Percentiles rank a stretch among this genome's conserved stretches.
Conservation (phyloP, 371 early-diverging fungal genomes). For the Mortierella sp. region DNA sequence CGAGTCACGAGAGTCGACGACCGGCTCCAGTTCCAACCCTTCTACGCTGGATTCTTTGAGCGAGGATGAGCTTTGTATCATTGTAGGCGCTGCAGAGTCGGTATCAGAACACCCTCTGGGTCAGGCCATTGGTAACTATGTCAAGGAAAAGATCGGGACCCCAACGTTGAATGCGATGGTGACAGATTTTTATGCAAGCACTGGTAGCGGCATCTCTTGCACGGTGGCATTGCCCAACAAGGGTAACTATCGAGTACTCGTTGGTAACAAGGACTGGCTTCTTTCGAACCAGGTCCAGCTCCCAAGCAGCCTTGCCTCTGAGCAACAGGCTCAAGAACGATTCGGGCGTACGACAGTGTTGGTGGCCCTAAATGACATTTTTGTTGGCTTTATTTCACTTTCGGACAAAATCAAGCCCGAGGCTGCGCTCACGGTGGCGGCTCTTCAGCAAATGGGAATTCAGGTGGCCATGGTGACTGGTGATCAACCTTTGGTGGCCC, state of each 20-base stretch:
- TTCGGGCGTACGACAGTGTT: constrained; percentile 86
- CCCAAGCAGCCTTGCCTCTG: constrained; percentile 53
- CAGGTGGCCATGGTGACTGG: constrained; percentile 93
- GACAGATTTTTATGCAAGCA: constrained; percentile 72
- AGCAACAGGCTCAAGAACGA: constrained; percentile 60
- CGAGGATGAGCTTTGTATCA: constrained; percentile 59
- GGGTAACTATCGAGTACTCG: constrained; percentile 57
- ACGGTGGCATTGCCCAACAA: constrained; percentile 49
- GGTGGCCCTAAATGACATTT: constrained; percentile 72
- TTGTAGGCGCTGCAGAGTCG: constrained; percentile 84
- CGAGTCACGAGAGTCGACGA: constrained; percentile 7
- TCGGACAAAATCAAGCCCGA: constrained; percentile 90
- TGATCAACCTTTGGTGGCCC: constrained; percentile 86
- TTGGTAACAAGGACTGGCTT: constrained; percentile 83
- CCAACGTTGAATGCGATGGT: constrained; percentile 56
- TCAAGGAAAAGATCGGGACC: constrained; percentile 57
- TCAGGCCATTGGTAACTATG: constrained; percentile 75
- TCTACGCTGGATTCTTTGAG: constrained; percentile 31
- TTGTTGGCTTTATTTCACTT: constrained; percentile 84
- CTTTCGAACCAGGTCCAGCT: constrained; percentile 41
- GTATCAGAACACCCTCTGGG: constrained; percentile 92
- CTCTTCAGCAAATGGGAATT: constrained; percentile 80
- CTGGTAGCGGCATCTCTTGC: constrained; percentile 85
- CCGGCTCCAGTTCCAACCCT: constrained; percentile 29
- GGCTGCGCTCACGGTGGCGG: constrained; percentile 71